phyloP scores from a whole-genome alignment of 352 stramenopile species.

The Salisapilia sapeloensis region DNA sequence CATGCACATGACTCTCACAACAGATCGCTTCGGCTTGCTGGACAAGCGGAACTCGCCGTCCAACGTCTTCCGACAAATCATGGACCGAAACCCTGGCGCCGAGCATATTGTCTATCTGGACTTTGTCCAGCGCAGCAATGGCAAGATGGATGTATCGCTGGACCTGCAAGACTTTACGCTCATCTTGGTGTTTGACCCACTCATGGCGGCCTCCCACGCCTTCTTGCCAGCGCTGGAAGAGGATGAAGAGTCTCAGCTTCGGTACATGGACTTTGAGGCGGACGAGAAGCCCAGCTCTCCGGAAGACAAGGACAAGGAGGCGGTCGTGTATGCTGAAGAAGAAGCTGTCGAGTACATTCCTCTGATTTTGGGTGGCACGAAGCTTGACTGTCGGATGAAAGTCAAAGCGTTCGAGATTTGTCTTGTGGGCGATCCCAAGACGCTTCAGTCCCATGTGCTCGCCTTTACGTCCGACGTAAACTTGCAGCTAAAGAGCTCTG shows the following conservation, averaged over 20 bases:
- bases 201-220: constrained; percentile 28
- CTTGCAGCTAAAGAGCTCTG: constrained; percentile 35
- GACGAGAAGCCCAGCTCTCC: constrained; percentile 22
- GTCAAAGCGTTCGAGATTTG: constrained; percentile 56
- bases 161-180: constrained; percentile 44
- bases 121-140: constrained; percentile 23
- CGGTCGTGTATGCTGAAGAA: constrained; percentile 32
- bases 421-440: constrained; percentile 54
- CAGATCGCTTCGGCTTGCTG: constrained; percentile 45
- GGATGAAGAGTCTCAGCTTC: constrained; percentile 58
- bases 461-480: constrained; percentile 67
- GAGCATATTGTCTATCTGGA: constrained; percentile 30
- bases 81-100: constrained; percentile 58
- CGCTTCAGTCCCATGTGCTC: constrained; percentile 53
- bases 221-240: constrained; percentile 45
- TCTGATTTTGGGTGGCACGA: constrained; percentile 34
- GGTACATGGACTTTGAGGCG: constrained; percentile 37
- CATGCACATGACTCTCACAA: constrained; percentile 25
- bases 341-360: constrained; percentile 50
- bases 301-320: constrained; percentile 25
- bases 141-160: constrained; percentile 34
- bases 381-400: constrained; percentile 25
- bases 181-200: constrained; percentile 58
- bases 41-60: constrained; percentile 38
- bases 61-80: constrained; percentile 58